These are phyloP conservation scores for Pestalotiopsis sp. DNA, from an alignment of 2,329 filamentous ascomycete genomes.

Conservation along the genomic window DNA sequence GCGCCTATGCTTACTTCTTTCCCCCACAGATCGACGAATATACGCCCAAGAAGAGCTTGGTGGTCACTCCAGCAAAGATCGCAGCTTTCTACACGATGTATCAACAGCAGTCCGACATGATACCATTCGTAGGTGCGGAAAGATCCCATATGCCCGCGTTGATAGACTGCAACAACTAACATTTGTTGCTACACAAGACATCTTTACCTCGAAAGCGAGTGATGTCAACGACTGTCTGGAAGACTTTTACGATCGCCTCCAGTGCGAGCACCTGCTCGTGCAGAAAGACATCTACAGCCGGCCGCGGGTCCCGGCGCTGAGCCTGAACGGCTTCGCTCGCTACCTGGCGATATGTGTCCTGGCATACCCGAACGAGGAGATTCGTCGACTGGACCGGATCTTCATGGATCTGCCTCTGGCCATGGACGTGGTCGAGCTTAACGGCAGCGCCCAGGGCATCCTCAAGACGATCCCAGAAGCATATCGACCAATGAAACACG, in stretches of 20 bases:
- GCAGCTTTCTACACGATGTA: constrained; percentile 72
- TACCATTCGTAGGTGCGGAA: constrained; percentile 67
- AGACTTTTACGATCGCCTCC: constrained; percentile 58
- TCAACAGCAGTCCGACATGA: constrained; percentile 64
- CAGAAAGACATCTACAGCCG: constrained; percentile 53
- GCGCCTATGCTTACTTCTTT: not conserved
- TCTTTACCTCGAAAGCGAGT: constrained; percentile 49
- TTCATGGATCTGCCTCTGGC: constrained; percentile 72
- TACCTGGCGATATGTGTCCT: constrained; percentile 77
- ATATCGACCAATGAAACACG: constrained; percentile 65
- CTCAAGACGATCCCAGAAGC: constrained; percentile 78
- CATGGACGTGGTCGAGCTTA: constrained; percentile 55
- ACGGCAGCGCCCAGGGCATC: constrained; percentile 70
- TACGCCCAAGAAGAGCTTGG: constrained; percentile 67
- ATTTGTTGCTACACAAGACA: constrained; percentile 32
- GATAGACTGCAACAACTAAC: not conserved
- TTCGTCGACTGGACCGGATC: constrained; percentile 68
- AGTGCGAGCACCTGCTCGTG: constrained; percentile 68
- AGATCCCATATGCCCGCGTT: constrained; percentile 17
- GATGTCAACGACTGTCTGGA: constrained; percentile 55
- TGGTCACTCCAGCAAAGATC: constrained; percentile 78
- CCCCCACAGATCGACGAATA: constrained; percentile 66
- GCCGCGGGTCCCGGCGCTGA: constrained; percentile 66
- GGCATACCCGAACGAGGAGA: constrained; percentile 77
- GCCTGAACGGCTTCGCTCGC: constrained; percentile 66